Evolutionary conservation across 108 stramenopile genomes (phyloP).

Genomic region (Skeletonema costatum): DNA sequence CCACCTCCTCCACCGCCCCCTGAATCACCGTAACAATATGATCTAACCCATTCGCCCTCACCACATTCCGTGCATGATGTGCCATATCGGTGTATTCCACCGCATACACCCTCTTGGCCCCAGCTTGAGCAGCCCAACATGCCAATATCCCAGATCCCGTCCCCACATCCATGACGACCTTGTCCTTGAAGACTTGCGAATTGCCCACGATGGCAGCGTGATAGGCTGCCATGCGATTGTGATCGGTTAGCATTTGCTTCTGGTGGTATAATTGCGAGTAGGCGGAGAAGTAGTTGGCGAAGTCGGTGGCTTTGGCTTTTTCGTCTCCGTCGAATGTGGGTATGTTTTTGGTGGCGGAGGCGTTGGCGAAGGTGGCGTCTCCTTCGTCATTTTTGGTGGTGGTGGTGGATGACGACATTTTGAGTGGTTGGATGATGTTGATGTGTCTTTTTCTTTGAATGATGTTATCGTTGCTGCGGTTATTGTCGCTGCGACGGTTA

Average conservation of each 20-base stretch:
- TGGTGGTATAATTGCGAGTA: constrained; percentile 98
- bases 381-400: background rate
- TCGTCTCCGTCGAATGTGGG: constrained; percentile 82
- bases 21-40: constrained; percentile 97
- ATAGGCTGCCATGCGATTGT: constrained; percentile 98
- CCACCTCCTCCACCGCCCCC: constrained; percentile 61
- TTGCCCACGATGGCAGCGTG: constrained; percentile 90
- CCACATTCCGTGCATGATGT: constrained; percentile 89
- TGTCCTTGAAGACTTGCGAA: too few relatives aligned
- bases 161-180: too few relatives aligned
- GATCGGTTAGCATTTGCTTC: constrained; percentile 98
- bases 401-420: too few relatives aligned
- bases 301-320: constrained; percentile 89
- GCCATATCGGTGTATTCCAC: constrained; percentile 85
- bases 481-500: too few relatives aligned
- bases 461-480: too few relatives aligned
- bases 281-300: constrained; percentile 93
- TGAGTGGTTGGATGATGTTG: too few relatives aligned
- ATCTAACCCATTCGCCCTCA: constrained; percentile 89
- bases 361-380: constrained; percentile 60
- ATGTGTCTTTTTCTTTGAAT: too few relatives aligned
- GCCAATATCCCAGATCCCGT: too few relatives aligned
- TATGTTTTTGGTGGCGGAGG: constrained; percentile 69
- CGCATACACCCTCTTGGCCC: too few relatives aligned
- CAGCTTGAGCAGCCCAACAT: too few relatives aligned